Conservation (phyloP, 352 stramenopile species). For the Phytophthora sojae region DNA sequence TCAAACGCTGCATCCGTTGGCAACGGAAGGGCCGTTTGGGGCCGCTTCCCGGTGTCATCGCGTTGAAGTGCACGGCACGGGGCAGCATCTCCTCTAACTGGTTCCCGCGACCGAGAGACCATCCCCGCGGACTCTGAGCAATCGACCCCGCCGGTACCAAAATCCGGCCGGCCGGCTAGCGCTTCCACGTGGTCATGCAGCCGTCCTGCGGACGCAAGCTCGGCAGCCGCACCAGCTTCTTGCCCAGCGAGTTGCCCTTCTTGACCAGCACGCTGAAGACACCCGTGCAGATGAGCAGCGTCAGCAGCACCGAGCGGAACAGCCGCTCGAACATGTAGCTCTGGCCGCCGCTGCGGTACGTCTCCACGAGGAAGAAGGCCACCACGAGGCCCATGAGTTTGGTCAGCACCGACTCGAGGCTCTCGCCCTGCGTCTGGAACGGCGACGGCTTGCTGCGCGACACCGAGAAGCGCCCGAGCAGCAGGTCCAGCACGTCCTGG, state of each 20-base stretch:
- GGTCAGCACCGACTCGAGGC: constrained; percentile 58
- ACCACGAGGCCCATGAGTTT: constrained; percentile 63
- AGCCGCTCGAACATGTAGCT: constrained; percentile 66
- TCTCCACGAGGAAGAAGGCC: constrained; percentile 72
- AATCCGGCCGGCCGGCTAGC: constrained; percentile 26
- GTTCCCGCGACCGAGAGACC: constrained; percentile 4
- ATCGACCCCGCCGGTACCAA: not conserved
- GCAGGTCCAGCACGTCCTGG: constrained; percentile 95
- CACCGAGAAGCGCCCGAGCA: constrained; percentile 74
- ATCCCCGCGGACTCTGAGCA: constrained; percentile 24
- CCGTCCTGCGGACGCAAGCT: constrained; percentile 74
- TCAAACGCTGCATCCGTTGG: not conserved
- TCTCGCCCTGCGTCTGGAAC: constrained; percentile 56
- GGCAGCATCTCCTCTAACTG: not conserved
- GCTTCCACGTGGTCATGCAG: constrained; percentile 81
- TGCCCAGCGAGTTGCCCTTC: constrained; percentile 73
- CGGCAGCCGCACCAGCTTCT: constrained; percentile 74
- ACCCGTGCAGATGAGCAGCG: constrained; percentile 51
- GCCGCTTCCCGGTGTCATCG: not conserved
- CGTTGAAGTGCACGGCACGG: constrained; percentile 12
- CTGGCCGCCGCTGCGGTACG: constrained; percentile 46
- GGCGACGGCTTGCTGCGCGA: constrained; percentile 63
- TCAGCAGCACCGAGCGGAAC: constrained; percentile 59
- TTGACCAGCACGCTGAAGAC: constrained; percentile 76
- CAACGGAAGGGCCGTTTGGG: constrained; percentile 7